Base-by-base conservation (phyloP, 2,329 filamentous ascomycete species). In the Pestalotiopsis fici region DNA sequence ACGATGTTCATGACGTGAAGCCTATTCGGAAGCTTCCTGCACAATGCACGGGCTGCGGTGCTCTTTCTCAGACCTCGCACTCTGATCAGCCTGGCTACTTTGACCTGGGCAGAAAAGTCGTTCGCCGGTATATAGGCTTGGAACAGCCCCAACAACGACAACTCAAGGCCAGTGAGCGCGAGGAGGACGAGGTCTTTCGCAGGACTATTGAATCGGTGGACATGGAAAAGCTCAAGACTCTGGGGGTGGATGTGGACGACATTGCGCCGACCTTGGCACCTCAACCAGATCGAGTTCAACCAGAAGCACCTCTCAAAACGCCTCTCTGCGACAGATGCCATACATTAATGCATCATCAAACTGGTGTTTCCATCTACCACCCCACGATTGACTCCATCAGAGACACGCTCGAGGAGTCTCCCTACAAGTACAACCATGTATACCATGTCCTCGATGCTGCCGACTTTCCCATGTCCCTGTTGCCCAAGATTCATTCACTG, bases 361-460 rank as follows among this genome's bases (percentile, higher is more conserved):
- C 85, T 18, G 93, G 91, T 7, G 81, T 87, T 18, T 86, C 93
- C 5, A 95, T 97, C 72, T 86, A 88, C 66, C 93, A 97, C 75
- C 96, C 96, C 0, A 91, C 91, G 1, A 86, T 98, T 70, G 87
- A 94, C 56, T 90, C 93, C 2, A 90, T 99, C 64, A 89, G 90
- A 71, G 91, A 94, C 70, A 97, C 94, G 18, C 92, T 99, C 64
- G 87, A 91, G 65, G 93, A 97, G 78, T 97, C 95, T 1, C 95
- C 95, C 0, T 91, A 97, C 80, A 93, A 93, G 77, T 88, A 93
- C 76, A 98, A 99, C 75, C 93, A 98, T 79, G 91, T 99, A 69
- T 99, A 98, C 77, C 96, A 99, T 79, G 86, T 99, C 28, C 83
- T 99, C 25, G 96, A 99, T 76, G 95, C 96, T 2, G 96, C 95